Percentiles rank a stretch among this genome's conserved stretches.
Evolutionary conservation across 2,329 filamentous ascomycete species (phyloP).

Genomic region (Hypoxylon sp.): DNA sequence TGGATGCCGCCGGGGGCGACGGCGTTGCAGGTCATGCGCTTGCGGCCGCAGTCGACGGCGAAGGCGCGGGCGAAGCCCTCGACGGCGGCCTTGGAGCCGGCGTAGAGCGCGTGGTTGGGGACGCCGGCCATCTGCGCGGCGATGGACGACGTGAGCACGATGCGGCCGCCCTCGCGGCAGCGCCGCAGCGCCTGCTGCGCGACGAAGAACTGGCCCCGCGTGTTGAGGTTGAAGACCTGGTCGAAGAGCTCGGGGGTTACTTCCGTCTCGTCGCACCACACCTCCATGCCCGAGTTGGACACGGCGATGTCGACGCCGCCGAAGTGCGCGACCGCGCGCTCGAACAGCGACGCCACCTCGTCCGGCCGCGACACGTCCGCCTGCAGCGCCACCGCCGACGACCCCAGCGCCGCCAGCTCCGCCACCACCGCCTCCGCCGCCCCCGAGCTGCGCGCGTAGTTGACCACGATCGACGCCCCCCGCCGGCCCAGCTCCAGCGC

Average conservation of each 20-base stretch:
- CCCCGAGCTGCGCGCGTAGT: conserved; percentile 66
- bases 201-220: conserved; percentile 78
- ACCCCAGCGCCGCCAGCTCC: conserved; percentile 63
- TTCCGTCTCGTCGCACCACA: conserved; percentile 74
- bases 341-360: conserved; percentile 69
- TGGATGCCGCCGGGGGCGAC: conserved; percentile 77
- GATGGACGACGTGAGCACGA: conserved; percentile 77
- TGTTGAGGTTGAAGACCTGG: conserved; percentile 75
- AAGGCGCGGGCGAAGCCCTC: conserved; percentile 77
- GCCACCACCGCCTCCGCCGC: conserved; percentile 65
- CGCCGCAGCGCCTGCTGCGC: conserved; percentile 77
- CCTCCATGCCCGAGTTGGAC: conserved; percentile 76
- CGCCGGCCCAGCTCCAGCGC: conserved; percentile 72
- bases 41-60: conserved; percentile 73
- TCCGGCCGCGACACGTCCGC: conserved; percentile 70
- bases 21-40: conserved; percentile 75
- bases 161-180: conserved; percentile 72
- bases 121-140: conserved; percentile 71
- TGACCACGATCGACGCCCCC: conserved; percentile 71
- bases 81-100: conserved; percentile 75
- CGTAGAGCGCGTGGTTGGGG: conserved; percentile 75
- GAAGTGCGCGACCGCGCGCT: conserved; percentile 69
- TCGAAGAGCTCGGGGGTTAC: conserved; percentile 76
- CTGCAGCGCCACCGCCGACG: conserved; percentile 65
- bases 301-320: conserved; percentile 76